Evolutionary conservation across 140 eudicot genomes (phyloP).

Genomic region (Stevia rebaudiana): DNA sequence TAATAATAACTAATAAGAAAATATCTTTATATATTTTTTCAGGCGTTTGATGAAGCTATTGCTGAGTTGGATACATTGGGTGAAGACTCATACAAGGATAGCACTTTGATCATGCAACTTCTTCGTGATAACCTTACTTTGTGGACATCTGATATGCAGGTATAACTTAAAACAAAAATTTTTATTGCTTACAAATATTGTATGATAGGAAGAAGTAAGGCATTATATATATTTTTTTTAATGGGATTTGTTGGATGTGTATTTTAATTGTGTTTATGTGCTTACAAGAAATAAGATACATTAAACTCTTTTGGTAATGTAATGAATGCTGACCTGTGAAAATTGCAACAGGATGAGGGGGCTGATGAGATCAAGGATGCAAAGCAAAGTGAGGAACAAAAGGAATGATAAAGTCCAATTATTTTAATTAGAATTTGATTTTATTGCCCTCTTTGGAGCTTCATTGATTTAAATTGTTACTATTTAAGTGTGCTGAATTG

Average conservation of each 20-base stretch:
- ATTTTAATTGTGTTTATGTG: too few species aligned
- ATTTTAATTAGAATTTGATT: slow-evolving; percentile 20
- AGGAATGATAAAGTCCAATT: slow-evolving; percentile 33
- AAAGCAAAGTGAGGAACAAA: slow-evolving; percentile 44
- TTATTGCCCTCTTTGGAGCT: slow-evolving; percentile 6
- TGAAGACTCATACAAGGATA: slow-evolving; percentile 84
- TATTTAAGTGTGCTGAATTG: slow-evolving; percentile 17
- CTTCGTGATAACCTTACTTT: slow-evolving; percentile 76
- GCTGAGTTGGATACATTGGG: slow-evolving; percentile 82
- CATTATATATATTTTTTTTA: too few species aligned
- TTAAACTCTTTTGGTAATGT: too few species aligned
- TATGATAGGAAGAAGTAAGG: too few species aligned
- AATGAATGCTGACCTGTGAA: not conserved
- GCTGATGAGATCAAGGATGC: slow-evolving; percentile 68
- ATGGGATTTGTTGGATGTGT: too few species aligned
- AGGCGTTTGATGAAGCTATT: slow-evolving; percentile 87
- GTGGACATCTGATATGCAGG: slow-evolving; percentile 95
- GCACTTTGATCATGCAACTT: slow-evolving; percentile 90
- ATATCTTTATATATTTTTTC: too few species aligned
- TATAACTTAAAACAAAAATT: slow-evolving; percentile 16
- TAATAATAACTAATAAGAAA: too few species aligned
- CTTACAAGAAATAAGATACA: too few species aligned
- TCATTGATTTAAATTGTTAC: not conserved
- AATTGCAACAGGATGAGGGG: slow-evolving; percentile 56
- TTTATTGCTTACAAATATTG: too few species aligned